These are phyloP conservation scores for Eucalyptus tenuipes DNA, from an alignment of 345 rosid genomes.

Conservation along the genomic window DNA sequence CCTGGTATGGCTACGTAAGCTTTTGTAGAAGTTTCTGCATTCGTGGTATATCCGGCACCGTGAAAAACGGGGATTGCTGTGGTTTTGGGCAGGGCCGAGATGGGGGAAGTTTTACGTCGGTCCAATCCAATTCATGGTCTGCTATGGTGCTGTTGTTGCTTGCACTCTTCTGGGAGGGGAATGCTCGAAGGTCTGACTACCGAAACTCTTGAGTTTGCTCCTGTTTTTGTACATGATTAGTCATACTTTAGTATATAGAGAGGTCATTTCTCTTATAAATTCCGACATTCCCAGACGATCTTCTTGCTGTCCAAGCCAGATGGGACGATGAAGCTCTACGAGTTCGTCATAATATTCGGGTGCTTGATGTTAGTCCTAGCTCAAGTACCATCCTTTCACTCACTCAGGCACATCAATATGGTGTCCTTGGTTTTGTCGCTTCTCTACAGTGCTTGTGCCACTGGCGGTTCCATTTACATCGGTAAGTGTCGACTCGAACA, in stretches of 20 bases:
- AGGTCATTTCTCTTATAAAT: background rate
- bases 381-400: constrained; percentile 68
- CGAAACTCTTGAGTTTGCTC: background rate
- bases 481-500: constrained; percentile 16
- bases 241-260: background rate
- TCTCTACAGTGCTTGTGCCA: constrained; percentile 56
- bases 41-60: background rate
- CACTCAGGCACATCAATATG: constrained; percentile 40
- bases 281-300: constrained; percentile 26
- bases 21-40: background rate
- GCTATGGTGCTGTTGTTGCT: constrained; percentile 46
- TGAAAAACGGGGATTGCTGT: background rate
- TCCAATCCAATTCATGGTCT: constrained; percentile 60
- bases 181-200: constrained; percentile 41
- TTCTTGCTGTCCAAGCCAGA: constrained; percentile 38
- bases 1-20: background rate
- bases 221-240: background rate
- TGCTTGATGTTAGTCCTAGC: constrained; percentile 58
- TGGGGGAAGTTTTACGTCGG: constrained; percentile 82
- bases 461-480: constrained; percentile 50
- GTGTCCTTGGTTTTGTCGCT: constrained; percentile 53
- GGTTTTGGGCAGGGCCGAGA: constrained; percentile 34
- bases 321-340: constrained; percentile 59
- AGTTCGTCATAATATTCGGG: constrained; percentile 66
- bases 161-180: constrained; percentile 73